Percentiles rank a stretch among this genome's conserved stretches.
These are phyloP conservation scores for Wickerhamomyces subpelliculosus DNA, from an alignment of 805 yeast species.

Conservation along the genomic window DNA sequence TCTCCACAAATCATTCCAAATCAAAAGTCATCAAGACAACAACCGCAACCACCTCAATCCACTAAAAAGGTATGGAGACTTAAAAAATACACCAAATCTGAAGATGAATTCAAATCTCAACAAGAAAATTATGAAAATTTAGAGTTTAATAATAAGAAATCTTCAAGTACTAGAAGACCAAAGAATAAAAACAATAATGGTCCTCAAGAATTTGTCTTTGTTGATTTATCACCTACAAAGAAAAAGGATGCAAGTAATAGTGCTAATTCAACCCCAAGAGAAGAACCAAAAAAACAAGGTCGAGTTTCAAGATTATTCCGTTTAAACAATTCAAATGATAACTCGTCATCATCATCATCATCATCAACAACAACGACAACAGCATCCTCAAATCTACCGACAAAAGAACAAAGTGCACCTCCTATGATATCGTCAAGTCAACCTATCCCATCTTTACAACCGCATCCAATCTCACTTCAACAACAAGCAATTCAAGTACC, in stretches of 20 bases:
- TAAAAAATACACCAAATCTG: constrained; percentile 17
- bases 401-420: neutral
- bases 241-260: constrained; percentile 2
- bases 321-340: constrained; percentile 1
- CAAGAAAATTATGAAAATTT: constrained; percentile 16
- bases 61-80: constrained; percentile 22
- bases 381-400: neutral
- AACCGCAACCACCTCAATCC: constrained; percentile 1
- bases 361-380: neutral
- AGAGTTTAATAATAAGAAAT: constrained; percentile 20
- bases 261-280: neutral
- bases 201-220: constrained; percentile 23
- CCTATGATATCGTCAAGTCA: neutral
- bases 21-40: neutral
- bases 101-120: constrained; percentile 18
- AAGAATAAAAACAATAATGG: constrained; percentile 16
- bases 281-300: constrained; percentile 5
- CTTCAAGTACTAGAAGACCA: constrained; percentile 19
- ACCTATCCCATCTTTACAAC: constrained; percentile 1
- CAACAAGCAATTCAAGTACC: constrained; percentile 1
- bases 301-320: constrained; percentile 8
- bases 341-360: neutral
- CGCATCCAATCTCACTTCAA: neutral
- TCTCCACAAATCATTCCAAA: neutral
- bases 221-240: constrained; percentile 22